phyloP scores from a whole-genome alignment of 345 rosid genomes.

The Dipteronia sinensis region DNA sequence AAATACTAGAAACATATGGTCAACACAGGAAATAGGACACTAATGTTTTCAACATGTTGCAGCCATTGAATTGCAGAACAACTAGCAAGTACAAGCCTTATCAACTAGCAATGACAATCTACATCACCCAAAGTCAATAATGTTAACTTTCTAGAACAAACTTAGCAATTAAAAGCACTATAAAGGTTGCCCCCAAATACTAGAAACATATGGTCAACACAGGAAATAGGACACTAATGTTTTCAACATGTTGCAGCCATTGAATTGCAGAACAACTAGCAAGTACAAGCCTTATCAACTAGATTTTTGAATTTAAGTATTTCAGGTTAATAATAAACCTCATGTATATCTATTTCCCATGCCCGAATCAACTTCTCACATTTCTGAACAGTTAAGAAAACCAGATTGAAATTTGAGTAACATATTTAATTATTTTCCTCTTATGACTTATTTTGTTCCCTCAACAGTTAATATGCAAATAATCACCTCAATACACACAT shows the following conservation, averaged over 20 bases:
- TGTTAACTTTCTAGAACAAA: neutral
- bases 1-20: neutral
- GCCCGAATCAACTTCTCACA: neutral
- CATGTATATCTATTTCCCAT: neutral
- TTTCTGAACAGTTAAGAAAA: neutral
- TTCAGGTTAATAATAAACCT: neutral
- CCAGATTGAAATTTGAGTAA: neutral
- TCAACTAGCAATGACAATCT: slow-evolving; percentile 94
- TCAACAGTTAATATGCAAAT: neutral
- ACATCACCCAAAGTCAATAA: slow-evolving; percentile 23
- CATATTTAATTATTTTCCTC: neutral
- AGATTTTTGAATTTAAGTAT: neutral
- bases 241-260: neutral
- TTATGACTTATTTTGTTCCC: neutral
- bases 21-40: neutral
- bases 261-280: neutral
- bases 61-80: slow-evolving; percentile 3
- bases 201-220: neutral
- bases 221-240: neutral
- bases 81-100: neutral
- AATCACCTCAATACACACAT: neutral
- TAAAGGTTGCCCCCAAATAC: neutral
- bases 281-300: neutral
- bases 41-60: neutral
- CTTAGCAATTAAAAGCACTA: neutral